These are phyloP conservation scores for Lojkania enalia DNA, from an alignment of 2,329 filamentous ascomycete genomes.

Conservation along the genomic window DNA sequence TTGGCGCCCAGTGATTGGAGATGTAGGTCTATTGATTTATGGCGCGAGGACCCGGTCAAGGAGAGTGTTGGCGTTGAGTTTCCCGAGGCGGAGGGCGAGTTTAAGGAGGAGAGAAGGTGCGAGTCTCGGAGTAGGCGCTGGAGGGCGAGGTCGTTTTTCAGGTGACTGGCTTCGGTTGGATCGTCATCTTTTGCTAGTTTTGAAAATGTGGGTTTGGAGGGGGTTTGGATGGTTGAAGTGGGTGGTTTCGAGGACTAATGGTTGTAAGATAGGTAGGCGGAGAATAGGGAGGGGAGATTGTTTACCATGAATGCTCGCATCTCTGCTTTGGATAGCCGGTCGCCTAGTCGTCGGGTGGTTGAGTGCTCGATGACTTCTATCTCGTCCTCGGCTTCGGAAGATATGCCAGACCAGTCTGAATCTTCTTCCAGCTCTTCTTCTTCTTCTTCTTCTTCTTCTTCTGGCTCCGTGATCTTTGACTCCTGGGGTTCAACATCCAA, in stretches of 20 bases:
- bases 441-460: conserved; percentile 33
- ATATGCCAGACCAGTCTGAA: conserved; percentile 66
- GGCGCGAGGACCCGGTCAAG: conserved; percentile 69
- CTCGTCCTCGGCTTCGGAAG: conserved; percentile 47
- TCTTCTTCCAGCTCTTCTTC: conserved; percentile 40
- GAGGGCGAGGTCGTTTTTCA: conserved; percentile 90
- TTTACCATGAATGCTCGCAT: conserved; percentile 75
- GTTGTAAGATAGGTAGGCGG: conserved; percentile 7
- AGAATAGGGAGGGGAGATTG: background rate
- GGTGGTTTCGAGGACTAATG: conserved; percentile 55
- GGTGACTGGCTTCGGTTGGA: conserved; percentile 63
- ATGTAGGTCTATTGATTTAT: conserved; percentile 81
- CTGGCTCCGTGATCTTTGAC: conserved; percentile 28
- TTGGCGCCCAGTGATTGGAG: conserved; percentile 82
- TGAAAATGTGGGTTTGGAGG: conserved; percentile 23
- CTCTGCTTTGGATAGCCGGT: conserved; percentile 57
- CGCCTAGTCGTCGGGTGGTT: conserved; percentile 17
- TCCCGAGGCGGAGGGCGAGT: conserved; percentile 55
- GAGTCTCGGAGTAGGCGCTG: conserved; percentile 91
- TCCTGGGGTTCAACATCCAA: conserved; percentile 52
- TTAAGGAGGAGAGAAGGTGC: conserved; percentile 78
- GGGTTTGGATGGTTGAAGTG: conserved; percentile 35
- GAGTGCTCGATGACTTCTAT: conserved; percentile 52
- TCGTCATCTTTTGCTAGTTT: conserved; percentile 49
- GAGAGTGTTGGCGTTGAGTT: conserved; percentile 46